A percentile compares a stretch with the other conserved stretches of the same genome.
These are phyloP conservation scores for Rhizophagus sp. DNA, from an alignment of 192 early-diverging fungal genomes.

Conservation along the genomic window DNA sequence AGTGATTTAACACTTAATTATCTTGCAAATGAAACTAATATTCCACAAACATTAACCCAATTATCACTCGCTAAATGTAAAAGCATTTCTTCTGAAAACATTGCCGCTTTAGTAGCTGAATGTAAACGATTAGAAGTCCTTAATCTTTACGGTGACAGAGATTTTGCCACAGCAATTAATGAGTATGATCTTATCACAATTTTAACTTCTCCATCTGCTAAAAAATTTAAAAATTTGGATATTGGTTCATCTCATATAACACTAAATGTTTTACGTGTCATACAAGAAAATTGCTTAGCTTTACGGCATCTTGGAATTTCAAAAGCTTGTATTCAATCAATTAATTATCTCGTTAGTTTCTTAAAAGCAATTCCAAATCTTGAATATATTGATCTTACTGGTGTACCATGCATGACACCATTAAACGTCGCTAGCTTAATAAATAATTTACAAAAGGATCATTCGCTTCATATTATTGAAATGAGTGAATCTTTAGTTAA, in stretches of 20 bases:
- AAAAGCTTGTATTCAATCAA: background rate
- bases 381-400: slow-evolving; percentile 10
- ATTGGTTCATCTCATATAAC: slow-evolving; percentile 15
- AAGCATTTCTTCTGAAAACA: background rate
- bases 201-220: background rate
- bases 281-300: slow-evolving; percentile 9
- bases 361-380: background rate
- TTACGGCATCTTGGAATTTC: background rate
- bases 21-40: background rate
- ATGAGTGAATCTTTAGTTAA: slow-evolving; percentile 11
- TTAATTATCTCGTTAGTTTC: background rate
- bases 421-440: background rate
- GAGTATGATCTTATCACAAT: slow-evolving; percentile 10
- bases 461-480: slow-evolving; percentile 7
- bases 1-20: slow-evolving; percentile 13
- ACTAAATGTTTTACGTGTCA: background rate
- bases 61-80: slow-evolving; percentile 18
- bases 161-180: background rate
- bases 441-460: background rate
- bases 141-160: background rate
- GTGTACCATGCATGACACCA: background rate
- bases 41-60: background rate
- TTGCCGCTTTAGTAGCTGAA: background rate
- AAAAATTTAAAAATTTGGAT: slow-evolving; percentile 10
- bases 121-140: background rate